phyloP scores from a whole-genome alignment of 2,329 filamentous ascomycete genomes.

The Talaromyces marneffei region DNA sequence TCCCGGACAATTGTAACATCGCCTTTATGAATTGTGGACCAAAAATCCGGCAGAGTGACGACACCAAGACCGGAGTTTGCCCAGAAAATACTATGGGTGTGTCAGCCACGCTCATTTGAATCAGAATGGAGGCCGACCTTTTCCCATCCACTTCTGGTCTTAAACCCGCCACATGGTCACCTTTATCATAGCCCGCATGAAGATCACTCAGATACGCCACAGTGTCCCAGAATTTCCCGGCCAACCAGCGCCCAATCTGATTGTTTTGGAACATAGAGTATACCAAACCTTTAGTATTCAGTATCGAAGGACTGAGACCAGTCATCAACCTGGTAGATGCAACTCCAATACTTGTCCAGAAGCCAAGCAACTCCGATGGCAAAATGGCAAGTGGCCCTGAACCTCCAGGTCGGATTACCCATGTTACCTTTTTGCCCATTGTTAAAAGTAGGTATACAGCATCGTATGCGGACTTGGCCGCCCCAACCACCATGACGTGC shows the following conservation, averaged over 20 bases:
- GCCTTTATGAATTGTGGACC: slow-evolving; percentile 27
- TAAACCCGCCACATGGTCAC: not conserved
- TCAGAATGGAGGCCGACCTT: not conserved
- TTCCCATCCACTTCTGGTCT: not conserved
- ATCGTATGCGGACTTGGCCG: slow-evolving; percentile 32
- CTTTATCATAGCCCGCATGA: slow-evolving; percentile 24
- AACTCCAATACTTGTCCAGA: not conserved
- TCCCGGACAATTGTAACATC: slow-evolving; percentile 21
- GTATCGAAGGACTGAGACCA: not conserved
- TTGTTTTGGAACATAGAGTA: not conserved
- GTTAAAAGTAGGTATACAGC: slow-evolving; percentile 28
- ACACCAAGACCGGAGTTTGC: slow-evolving; percentile 27
- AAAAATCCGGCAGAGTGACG: slow-evolving; percentile 30
- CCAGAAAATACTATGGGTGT: slow-evolving; percentile 31
- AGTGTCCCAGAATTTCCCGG: not conserved
- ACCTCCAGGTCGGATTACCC: slow-evolving; percentile 30
- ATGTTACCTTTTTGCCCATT: slow-evolving; percentile 27
- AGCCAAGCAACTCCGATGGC: slow-evolving; percentile 23
- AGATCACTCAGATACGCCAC: not conserved
- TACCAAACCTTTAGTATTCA: not conserved
- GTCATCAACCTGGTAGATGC: not conserved
- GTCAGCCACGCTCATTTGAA: slow-evolving; percentile 10
- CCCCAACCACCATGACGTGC: slow-evolving; percentile 27
- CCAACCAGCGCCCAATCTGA: not conserved
- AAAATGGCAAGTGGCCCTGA: slow-evolving; percentile 29